These are phyloP conservation scores for Aureobasidium sp. DNA, from an alignment of 2,329 filamentous ascomycete genomes.

Conservation along the genomic window DNA sequence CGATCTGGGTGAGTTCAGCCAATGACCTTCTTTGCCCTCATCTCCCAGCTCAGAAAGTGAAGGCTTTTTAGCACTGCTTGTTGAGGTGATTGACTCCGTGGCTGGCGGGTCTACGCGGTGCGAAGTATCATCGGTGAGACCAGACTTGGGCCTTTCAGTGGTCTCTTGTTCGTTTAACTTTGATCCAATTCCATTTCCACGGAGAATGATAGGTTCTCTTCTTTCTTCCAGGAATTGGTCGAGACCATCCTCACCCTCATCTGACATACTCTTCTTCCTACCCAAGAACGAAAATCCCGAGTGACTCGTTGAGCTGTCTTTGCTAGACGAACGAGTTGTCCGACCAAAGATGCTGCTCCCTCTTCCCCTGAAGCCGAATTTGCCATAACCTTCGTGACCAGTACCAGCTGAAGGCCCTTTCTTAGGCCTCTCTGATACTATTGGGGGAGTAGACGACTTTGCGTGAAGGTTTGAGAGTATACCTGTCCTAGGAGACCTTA, in stretches of 20 bases:
- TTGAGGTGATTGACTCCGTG: too few species aligned
- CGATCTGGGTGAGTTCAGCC: conserved; percentile 21
- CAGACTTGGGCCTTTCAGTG: neutral
- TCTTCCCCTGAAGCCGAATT: conserved; percentile 55
- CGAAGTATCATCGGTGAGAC: neutral
- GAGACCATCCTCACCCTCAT: conserved; percentile 36
- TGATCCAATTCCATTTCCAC: conserved; percentile 28
- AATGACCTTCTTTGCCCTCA: conserved; percentile 31
- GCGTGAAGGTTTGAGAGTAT: neutral
- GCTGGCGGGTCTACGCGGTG: neutral
- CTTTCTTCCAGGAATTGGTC: conserved; percentile 31
- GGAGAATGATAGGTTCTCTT: conserved; percentile 36
- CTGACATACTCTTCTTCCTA: conserved; percentile 35
- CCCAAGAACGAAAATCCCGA: conserved; percentile 28
- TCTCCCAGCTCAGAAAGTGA: neutral
- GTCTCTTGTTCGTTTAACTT: conserved; percentile 22
- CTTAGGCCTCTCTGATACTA: conserved; percentile 43
- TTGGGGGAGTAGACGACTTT: neutral
- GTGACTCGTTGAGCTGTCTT: conserved; percentile 30
- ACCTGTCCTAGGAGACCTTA: neutral
- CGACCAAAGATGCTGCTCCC: conserved; percentile 53
- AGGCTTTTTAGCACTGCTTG: conserved; percentile 10
- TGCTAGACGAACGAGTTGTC: conserved; percentile 38
- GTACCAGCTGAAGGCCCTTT: conserved; percentile 89
- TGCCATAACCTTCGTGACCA: conserved; percentile 79